Evolutionary conservation across 257 asterid species (phyloP).

Genomic region (Solanum sitiens): DNA sequence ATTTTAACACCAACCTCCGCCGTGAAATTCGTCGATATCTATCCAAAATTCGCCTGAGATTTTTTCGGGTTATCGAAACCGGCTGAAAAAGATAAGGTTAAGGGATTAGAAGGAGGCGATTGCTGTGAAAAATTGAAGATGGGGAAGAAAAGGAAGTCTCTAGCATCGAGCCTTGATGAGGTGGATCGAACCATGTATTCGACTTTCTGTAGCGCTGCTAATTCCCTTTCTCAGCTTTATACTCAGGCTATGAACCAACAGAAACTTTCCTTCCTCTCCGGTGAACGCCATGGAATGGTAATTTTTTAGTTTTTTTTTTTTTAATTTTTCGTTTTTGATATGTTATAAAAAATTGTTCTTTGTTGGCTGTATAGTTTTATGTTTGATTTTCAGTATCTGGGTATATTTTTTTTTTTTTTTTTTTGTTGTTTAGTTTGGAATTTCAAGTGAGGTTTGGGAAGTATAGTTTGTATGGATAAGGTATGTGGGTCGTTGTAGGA

Average conservation of each 20-base stretch:
- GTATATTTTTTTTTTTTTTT: neutral
- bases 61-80: neutral
- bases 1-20: neutral
- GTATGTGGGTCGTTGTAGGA: neutral
- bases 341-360: neutral
- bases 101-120: neutral
- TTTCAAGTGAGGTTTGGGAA: neutral
- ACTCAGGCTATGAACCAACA: constrained; percentile 90
- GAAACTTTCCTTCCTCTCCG: constrained; percentile 80
- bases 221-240: constrained; percentile 85
- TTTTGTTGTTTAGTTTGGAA: neutral
- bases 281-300: constrained; percentile 83
- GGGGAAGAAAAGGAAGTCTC: constrained; percentile 92
- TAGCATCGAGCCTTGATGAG: constrained; percentile 75
- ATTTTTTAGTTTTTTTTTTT: neutral
- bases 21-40: neutral
- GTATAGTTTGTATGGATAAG: neutral
- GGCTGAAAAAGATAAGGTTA: neutral
- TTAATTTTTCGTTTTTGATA: neutral
- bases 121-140: constrained; percentile 6
- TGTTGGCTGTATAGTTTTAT: neutral
- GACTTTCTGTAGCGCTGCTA: constrained; percentile 81
- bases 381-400: neutral
- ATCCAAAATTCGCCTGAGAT: neutral
- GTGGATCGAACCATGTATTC: constrained; percentile 93